Evolutionary conservation across 306 rosid genomes (phyloP).

Genomic region (Vachellia pachyceras): DNA sequence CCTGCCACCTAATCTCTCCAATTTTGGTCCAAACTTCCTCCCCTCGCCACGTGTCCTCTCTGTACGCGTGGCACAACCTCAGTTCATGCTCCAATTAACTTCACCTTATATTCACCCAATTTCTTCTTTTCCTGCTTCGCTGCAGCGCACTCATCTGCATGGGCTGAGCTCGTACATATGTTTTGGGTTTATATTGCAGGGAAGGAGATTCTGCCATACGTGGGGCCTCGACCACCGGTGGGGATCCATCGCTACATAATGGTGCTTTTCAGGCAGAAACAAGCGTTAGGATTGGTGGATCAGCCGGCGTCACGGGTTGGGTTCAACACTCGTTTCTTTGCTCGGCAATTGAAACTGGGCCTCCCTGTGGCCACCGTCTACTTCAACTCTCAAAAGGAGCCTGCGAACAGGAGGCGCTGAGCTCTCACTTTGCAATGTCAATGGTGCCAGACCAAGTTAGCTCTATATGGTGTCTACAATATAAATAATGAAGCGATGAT

Average conservation of each 20-base stretch:
- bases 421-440: too few species aligned
- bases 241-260: slow-evolving; percentile 85
- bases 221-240: slow-evolving; percentile 77
- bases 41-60: slow-evolving; percentile 35
- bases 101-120: background rate
- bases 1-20: background rate
- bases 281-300: slow-evolving; percentile 58
- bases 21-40: background rate
- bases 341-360: slow-evolving; percentile 62
- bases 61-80: slow-evolving; percentile 16
- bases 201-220: slow-evolving; percentile 70
- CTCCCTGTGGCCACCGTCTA: slow-evolving; percentile 83
- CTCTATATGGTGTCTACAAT: background rate
- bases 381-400: slow-evolving; percentile 89
- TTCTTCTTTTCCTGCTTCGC: background rate
- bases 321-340: slow-evolving; percentile 82
- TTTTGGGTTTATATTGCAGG: slow-evolving; percentile 45
- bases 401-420: slow-evolving; percentile 59
- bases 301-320: slow-evolving; percentile 62
- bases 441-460: too few species aligned
- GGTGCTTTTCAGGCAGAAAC: slow-evolving; percentile 71
- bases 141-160: too few species aligned
- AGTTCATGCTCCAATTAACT: background rate
- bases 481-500: slow-evolving; percentile 22
- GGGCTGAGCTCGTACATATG: too few species aligned